These are phyloP conservation scores for Fusarium tanahbumbuense DNA, from an alignment of 2,329 filamentous ascomycete genomes.

Conservation along the genomic window DNA sequence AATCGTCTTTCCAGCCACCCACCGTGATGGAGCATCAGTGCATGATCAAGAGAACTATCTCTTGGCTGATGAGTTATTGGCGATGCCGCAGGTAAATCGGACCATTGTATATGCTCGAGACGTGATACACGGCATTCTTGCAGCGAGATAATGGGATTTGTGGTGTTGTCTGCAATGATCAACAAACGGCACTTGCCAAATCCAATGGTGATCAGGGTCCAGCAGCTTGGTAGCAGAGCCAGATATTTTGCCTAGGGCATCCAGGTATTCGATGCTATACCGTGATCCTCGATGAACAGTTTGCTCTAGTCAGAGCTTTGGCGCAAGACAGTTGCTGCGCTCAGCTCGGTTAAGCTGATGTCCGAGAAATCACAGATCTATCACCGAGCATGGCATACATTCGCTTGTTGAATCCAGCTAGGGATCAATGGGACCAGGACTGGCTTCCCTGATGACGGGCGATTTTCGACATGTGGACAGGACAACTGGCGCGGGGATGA, in stretches of 20 bases:
- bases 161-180: conserved; percentile 32
- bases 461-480: conserved; percentile 20
- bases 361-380: conserved; percentile 25
- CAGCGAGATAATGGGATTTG: conserved; percentile 12
- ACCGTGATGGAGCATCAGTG: conserved; percentile 31
- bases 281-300: background rate
- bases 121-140: conserved; percentile 33
- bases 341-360: conserved; percentile 26
- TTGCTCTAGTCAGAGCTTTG: conserved; percentile 1
- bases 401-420: conserved; percentile 8
- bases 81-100: conserved; percentile 39
- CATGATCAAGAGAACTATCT: conserved; percentile 33
- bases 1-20: conserved; percentile 43
- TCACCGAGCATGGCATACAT: conserved; percentile 22
- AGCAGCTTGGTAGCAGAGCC: background rate
- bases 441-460: conserved; percentile 15
- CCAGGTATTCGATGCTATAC: background rate
- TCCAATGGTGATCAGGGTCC: conserved; percentile 13
- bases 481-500: conserved; percentile 33
- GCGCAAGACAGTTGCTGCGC: background rate
- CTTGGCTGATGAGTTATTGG: conserved; percentile 37
- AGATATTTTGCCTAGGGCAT: conserved; percentile 7
- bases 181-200: conserved; percentile 25
- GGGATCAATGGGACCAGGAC: conserved; percentile 4
- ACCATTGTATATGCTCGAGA: conserved; percentile 28